Evolutionary conservation across 139 green algal genomes (phyloP).

Genomic region (Raphidocelis subcapitata): DNA sequence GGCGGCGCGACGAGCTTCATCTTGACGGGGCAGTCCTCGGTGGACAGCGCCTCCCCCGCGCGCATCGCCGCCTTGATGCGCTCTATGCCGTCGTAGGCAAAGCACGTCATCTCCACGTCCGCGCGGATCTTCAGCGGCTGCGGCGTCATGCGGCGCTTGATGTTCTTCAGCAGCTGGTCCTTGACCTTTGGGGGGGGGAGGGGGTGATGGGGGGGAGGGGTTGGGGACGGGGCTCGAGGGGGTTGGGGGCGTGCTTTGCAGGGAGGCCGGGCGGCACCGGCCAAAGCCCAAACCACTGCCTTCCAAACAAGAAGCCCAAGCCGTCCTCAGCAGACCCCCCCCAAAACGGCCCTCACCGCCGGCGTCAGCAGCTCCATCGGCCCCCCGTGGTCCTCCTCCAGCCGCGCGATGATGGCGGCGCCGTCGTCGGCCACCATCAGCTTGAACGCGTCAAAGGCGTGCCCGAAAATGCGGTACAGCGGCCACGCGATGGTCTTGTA

Average conservation of each 20-base stretch:
- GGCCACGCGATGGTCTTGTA: constrained; percentile 92
- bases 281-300: too few relatives aligned
- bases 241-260: background rate
- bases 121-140: constrained; percentile 97
- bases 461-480: constrained; percentile 91
- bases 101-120: constrained; percentile 99
- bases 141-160: constrained; percentile 96
- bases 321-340: background rate
- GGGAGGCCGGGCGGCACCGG: background rate
- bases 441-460: constrained; percentile 95
- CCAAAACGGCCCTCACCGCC: constrained; percentile 33
- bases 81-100: constrained; percentile 95
- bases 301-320: too few relatives aligned
- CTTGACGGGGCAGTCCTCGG: constrained; percentile 87
- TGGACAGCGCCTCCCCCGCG: constrained; percentile 50
- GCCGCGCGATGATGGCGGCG: constrained; percentile 43
- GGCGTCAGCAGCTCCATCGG: constrained; percentile 54
- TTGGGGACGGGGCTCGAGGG: background rate
- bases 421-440: constrained; percentile 76
- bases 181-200: constrained; percentile 43
- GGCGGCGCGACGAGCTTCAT: constrained; percentile 98
- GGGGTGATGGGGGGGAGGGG: background rate
- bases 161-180: constrained; percentile 92
- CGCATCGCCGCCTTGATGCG: constrained; percentile 95
- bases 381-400: constrained; percentile 60